phyloP scores from a whole-genome alignment of 176 grass and related monocot species.

The Zea mays region DNA sequence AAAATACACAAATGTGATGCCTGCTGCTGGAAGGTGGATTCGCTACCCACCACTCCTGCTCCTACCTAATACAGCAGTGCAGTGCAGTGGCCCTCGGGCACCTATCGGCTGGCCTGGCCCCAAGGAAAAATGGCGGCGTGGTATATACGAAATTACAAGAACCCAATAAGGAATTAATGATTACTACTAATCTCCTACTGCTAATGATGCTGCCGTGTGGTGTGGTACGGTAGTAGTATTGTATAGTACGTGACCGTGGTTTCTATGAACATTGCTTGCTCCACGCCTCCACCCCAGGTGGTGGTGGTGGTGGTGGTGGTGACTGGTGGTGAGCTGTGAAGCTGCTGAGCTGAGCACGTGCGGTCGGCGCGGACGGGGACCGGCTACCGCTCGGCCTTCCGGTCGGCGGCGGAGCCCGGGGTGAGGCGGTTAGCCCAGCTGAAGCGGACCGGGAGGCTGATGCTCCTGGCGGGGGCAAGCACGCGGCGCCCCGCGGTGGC shows the following conservation, averaged over 20 bases:
- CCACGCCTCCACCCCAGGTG: no score
- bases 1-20: slow-evolving; percentile 40
- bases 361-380: no score
- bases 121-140: slow-evolving; percentile 40
- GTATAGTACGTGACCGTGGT: background rate
- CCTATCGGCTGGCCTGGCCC: background rate
- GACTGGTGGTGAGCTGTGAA: no score
- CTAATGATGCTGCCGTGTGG: background rate
- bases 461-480: slow-evolving; percentile 22
- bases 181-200: slow-evolving; percentile 14
- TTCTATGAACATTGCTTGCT: slow-evolving; percentile 3
- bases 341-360: no score
- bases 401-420: slow-evolving; percentile 34
- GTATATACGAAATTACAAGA: background rate
- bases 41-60: background rate
- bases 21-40: background rate
- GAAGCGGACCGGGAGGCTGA: slow-evolving; percentile 42
- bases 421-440: slow-evolving; percentile 52
- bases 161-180: slow-evolving; percentile 12
- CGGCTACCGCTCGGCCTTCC: slow-evolving; percentile 52
- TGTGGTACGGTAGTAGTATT: background rate
- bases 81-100: slow-evolving; percentile 15
- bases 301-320: no score
- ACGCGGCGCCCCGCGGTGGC: background rate
- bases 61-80: background rate